These are phyloP conservation scores for Lolium multiflorum DNA, from an alignment of 176 grass and related monocot genomes.

Conservation along the genomic window DNA sequence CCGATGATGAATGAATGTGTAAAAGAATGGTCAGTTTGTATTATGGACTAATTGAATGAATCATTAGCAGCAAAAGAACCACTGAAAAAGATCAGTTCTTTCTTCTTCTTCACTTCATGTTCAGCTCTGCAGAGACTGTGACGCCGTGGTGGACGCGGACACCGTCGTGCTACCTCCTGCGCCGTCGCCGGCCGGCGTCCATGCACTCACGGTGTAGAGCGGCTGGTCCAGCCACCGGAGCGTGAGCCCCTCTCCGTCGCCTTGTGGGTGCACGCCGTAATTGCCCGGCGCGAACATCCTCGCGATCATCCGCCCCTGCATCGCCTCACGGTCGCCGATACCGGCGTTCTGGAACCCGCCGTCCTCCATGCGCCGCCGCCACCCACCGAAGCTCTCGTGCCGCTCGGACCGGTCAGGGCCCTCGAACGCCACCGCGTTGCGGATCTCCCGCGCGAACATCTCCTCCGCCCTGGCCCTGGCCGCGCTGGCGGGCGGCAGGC, in stretches of 20 bases:
- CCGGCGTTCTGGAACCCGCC: constrained; percentile 67
- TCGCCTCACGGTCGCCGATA: constrained; percentile 79
- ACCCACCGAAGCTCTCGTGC: constrained; percentile 72
- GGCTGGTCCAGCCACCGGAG: constrained; percentile 73
- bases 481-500: constrained; percentile 45
- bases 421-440: constrained; percentile 82
- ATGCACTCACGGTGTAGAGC: constrained; percentile 73
- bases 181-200: constrained; percentile 1
- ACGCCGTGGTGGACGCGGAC: constrained; percentile 5
- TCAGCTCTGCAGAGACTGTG: constrained; percentile 21
- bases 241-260: constrained; percentile 72
- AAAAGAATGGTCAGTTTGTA: constrained; percentile 31
- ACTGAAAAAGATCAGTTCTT: constrained; percentile 35
- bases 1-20: constrained; percentile 12
- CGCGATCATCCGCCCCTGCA: constrained; percentile 79
- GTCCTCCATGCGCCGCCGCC: constrained; percentile 80
- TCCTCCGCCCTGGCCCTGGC: constrained; percentile 82
- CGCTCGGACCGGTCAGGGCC: constrained; percentile 68
- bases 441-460: constrained; percentile 91
- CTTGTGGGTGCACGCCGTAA: constrained; percentile 66
- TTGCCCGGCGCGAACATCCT: constrained; percentile 76
- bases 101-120: neutral
- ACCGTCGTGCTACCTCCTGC: neutral
- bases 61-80: constrained; percentile 30
- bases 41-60: constrained; percentile 25